Evolutionary conservation across 2,329 filamentous ascomycete species (phyloP).

Genomic region (Pestalotiopsis sp.): DNA sequence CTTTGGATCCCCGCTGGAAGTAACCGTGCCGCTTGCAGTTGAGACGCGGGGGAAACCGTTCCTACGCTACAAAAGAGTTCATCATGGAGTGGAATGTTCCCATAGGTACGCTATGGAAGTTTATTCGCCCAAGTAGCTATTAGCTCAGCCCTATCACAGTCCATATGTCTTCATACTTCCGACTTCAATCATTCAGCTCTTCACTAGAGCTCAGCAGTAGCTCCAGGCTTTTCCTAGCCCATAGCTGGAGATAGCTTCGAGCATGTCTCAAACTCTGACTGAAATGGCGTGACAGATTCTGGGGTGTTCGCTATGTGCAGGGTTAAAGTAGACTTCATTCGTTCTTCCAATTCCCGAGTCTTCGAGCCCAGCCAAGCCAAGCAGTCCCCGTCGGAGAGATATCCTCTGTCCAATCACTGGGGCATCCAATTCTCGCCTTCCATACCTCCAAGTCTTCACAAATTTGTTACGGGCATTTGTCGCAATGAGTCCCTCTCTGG

Average conservation of each 20-base stretch:
- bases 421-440: not conserved
- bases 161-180: not conserved
- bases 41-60: too few species aligned
- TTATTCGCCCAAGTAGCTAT: not conserved
- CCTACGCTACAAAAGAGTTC: too few species aligned
- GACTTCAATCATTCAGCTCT: not conserved
- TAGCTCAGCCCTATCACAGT: not conserved
- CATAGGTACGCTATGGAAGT: not conserved
- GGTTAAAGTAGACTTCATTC: not conserved
- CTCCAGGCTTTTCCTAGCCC: not conserved
- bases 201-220: not conserved
- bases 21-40: too few species aligned
- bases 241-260: not conserved
- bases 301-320: not conserved
- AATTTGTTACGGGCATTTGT: not conserved
- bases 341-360: not conserved
- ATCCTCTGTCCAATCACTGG: too few species aligned
- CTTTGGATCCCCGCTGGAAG: too few species aligned
- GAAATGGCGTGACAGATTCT: not conserved
- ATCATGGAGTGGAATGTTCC: not conserved
- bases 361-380: not conserved
- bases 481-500: conserved; percentile 6
- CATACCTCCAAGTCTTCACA: not conserved
- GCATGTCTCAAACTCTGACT: not conserved
- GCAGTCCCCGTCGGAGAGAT: not conserved